A percentile compares a stretch with the other conserved stretches of the same genome.
phyloP scores from a whole-genome alignment of 2,329 filamentous ascomycete genomes.

The Monosporascus sp. region DNA sequence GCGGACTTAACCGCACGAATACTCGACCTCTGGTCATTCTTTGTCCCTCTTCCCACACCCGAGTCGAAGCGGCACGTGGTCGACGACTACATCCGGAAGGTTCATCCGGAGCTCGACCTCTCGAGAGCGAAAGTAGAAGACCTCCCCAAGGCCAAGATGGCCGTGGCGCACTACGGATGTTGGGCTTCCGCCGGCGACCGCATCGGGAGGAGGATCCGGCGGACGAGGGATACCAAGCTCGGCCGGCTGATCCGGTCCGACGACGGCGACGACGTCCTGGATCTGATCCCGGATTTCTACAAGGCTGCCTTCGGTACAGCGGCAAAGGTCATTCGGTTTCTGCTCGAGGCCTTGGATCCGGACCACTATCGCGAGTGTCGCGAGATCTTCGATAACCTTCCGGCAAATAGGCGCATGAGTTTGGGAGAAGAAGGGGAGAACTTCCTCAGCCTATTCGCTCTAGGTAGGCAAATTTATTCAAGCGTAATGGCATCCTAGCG shows the following conservation, averaged over 20 bases:
- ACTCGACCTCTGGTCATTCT: constrained; percentile 8
- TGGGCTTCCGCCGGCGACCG: constrained; percentile 3
- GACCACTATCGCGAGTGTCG: neutral
- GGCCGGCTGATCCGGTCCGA: neutral
- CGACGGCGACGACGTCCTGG: neutral
- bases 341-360: constrained; percentile 1
- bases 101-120: constrained; percentile 12
- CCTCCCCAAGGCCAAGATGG: constrained; percentile 7
- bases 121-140: constrained; percentile 6
- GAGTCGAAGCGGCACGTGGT: constrained; percentile 7
- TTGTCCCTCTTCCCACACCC: constrained; percentile 3
- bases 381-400: neutral
- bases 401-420: neutral
- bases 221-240: neutral
- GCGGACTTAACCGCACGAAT: neutral
- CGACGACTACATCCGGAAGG: constrained; percentile 6
- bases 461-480: neutral
- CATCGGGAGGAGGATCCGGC: neutral
- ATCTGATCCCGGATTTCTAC: neutral
- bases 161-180: constrained; percentile 8
- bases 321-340: neutral
- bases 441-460: constrained; percentile 5
- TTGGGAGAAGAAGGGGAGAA: neutral
- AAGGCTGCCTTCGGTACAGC: constrained; percentile 1
- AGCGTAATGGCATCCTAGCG: no score